phyloP scores from a whole-genome alignment of 768 basidiomycete species.

The Tylopilus subfusipes region DNA sequence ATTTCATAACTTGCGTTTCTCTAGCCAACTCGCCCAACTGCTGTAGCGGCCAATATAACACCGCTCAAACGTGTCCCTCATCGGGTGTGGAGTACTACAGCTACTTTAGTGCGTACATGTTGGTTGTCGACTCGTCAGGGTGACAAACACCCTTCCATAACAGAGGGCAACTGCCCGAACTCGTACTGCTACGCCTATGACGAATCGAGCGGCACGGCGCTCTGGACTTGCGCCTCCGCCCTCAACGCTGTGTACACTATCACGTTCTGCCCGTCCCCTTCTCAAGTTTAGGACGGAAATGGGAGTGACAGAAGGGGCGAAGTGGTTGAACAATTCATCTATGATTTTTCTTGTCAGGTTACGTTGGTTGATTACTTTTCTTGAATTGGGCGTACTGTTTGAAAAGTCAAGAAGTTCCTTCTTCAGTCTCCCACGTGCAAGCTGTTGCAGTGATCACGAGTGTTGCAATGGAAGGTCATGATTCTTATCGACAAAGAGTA shows the following conservation, averaged over 20 bases:
- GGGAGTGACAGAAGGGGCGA: not conserved
- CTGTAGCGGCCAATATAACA: constrained; percentile 55
- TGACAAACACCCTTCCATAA: not conserved
- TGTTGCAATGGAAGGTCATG: not conserved
- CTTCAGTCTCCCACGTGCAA: not conserved
- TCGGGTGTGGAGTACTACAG: constrained; percentile 40
- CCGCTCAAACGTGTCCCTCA: constrained; percentile 52
- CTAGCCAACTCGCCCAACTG: constrained; percentile 59
- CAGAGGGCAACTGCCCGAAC: constrained; percentile 43
- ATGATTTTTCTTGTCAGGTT: not conserved
- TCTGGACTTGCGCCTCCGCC: constrained; percentile 41
- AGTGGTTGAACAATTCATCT: not conserved
- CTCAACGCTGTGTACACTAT: constrained; percentile 42
- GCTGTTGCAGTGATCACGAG: not conserved
- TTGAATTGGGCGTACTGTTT: not conserved
- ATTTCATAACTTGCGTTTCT: not conserved
- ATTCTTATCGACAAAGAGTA: not conserved
- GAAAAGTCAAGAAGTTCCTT: not conserved
- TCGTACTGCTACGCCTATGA: constrained; percentile 53
- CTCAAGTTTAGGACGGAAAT: not conserved
- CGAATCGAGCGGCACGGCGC: constrained; percentile 39
- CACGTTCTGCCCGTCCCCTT: constrained; percentile 41
- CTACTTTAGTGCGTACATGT: constrained; percentile 42
- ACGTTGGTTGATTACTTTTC: not conserved
- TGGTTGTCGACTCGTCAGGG: not conserved